Evolutionary conservation across 2,329 filamentous ascomycete species (phyloP), one percentile per base, ranked within the genome.

Genomic region (Pseudogymnoascus sp.): DNA sequence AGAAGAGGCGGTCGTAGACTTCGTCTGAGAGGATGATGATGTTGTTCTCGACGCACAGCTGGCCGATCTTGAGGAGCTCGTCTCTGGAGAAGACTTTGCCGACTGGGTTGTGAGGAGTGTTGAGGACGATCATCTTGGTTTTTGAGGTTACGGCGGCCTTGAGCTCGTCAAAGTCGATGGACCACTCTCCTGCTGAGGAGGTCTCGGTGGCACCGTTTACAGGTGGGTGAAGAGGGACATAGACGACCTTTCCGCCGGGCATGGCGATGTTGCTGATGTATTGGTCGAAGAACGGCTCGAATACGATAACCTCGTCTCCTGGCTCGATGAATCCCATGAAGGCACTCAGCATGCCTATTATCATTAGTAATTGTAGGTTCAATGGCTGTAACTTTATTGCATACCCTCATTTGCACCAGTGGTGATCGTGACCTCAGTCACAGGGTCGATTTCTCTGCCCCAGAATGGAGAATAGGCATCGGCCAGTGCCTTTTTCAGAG

Each of bases 251-350:
- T 68, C 95, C 95, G 61, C 95, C 95, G 0, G 95, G 88, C 93
- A 99, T 97, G 76, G 97, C 90, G 67, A 99, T 97, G 77, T 99
- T 99, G 80, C 88, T 92, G 69, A 99, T 96, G 75, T 97, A 96
- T 87, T 99, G 95, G 77, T 99, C 95, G 74, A 97, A 99, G 78
- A 97, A 99, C 10, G 95, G 95, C 79, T 99, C 95, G 74, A 99
- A 97, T 63, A 99, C 84, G 68, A 99, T 97, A 68, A 97, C 95
- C 76, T 99, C 95, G 73, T 99, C 95, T 11, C 91, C 95, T 0
- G 85, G 83, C 76, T 99, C 95, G 64, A 99, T 87, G 70, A 99
- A 99, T 2, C 85, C 95, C 95, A 99, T 97, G 73, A 99, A 97
- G 0, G 93, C 95, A 73, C 90, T 93, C 68, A 99, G 81, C 91